Percentiles rank a stretch among this genome's conserved stretches.
phyloP scores from a whole-genome alignment of 2,329 filamentous ascomycete genomes.

The Cytospora chrysosperma region DNA sequence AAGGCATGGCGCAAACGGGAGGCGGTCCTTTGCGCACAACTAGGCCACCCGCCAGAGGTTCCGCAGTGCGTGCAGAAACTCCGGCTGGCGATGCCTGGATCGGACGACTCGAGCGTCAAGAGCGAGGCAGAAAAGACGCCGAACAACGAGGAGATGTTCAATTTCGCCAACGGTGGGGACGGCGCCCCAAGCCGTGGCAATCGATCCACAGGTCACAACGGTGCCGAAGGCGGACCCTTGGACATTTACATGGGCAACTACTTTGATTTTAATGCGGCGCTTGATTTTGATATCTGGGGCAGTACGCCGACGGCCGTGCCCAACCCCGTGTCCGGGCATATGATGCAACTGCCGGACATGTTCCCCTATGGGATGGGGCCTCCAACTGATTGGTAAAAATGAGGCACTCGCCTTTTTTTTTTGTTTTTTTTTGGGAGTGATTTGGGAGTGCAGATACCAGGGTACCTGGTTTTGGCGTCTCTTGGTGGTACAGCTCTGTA shows the following conservation, averaged over 20 bases:
- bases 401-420: background rate
- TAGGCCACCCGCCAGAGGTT: constrained; percentile 39
- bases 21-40: constrained; percentile 34
- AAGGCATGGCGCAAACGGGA: constrained; percentile 55
- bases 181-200: background rate
- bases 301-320: constrained; percentile 24
- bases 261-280: constrained; percentile 39
- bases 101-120: constrained; percentile 35
- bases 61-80: constrained; percentile 49
- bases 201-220: constrained; percentile 11
- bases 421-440: background rate
- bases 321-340: background rate
- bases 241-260: constrained; percentile 46
- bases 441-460: background rate
- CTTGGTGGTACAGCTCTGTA: background rate
- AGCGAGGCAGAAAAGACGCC: constrained; percentile 27
- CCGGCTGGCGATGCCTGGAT: constrained; percentile 39
- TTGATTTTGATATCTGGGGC: constrained; percentile 49
- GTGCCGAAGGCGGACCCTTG: constrained; percentile 31
- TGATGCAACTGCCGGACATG: constrained; percentile 6
- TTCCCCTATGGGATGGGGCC: constrained; percentile 30
- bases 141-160: constrained; percentile 13
- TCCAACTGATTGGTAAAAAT: constrained; percentile 26
- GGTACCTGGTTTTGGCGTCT: background rate
- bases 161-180: background rate